Percentiles rank a stretch among this genome's conserved stretches.
Conservation (phyloP, 805 yeast genomes). For the Candida methanosorbosa region DNA sequence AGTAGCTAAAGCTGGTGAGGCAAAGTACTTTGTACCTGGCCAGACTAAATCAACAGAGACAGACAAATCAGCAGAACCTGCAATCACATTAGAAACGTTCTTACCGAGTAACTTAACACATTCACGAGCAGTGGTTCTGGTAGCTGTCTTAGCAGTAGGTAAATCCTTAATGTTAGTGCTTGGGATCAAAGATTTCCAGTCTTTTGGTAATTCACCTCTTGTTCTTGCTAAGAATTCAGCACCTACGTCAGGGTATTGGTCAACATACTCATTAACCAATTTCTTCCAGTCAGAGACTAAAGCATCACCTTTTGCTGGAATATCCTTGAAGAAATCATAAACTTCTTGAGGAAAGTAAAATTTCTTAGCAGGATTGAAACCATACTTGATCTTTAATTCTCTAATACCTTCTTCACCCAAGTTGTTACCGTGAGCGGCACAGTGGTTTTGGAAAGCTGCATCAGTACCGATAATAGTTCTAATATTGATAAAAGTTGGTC, state of each 20-base stretch:
- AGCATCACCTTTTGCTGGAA: constrained; percentile 47
- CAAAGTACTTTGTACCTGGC: constrained; percentile 23
- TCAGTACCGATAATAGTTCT: constrained; percentile 93
- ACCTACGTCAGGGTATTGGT: constrained; percentile 70
- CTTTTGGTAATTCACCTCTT: constrained; percentile 66
- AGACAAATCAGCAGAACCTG: constrained; percentile 98
- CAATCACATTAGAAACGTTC: constrained; percentile 57
- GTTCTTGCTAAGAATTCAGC: constrained; percentile 76
- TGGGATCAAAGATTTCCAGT: constrained; percentile 47
- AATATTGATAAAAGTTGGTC: constrained; percentile 86
- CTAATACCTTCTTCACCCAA: constrained; percentile 86
- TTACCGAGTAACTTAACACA: constrained; percentile 77
- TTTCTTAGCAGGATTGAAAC: constrained; percentile 78
- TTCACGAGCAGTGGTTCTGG: constrained; percentile 86
- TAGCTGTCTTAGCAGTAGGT: constrained; percentile 72
- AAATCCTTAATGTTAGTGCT: constrained; percentile 31
- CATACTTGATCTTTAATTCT: constrained; percentile 75
- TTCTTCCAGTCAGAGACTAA: constrained; percentile 71
- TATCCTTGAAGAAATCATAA: constrained; percentile 53
- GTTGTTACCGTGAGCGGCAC: constrained; percentile 93
- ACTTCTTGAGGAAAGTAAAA: constrained; percentile 83
- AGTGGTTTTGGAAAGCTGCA: constrained; percentile 76
- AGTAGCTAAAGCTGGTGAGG: constrained; percentile 42
- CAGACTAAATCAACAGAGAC: constrained; percentile 88
- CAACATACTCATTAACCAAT: constrained; percentile 49